A percentile compares a stretch with the other conserved stretches of the same genome.
phyloP scores from a whole-genome alignment of 805 yeast species.

The Monosporozyma yasuniensis region DNA sequence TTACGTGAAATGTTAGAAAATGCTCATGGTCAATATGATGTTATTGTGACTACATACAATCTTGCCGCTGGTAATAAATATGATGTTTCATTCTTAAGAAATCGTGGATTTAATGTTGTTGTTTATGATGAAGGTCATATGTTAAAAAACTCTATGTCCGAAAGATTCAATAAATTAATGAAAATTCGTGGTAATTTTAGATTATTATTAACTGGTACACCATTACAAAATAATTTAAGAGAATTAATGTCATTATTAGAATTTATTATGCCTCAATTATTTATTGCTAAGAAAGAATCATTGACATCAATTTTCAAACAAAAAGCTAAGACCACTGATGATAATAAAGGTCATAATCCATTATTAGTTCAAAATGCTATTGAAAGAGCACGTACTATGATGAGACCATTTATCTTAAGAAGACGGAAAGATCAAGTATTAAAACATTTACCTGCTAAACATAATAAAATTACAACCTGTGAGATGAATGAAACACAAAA shows the following conservation, averaged over 20 bases:
- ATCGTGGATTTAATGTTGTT: conserved; percentile 71
- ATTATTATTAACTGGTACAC: conserved; percentile 88
- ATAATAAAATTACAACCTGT: conserved; percentile 56
- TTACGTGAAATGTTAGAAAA: conserved; percentile 59
- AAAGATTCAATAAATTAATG: conserved; percentile 83
- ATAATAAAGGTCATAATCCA: conserved; percentile 55
- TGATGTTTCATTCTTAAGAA: conserved; percentile 71
- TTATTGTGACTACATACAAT: conserved; percentile 87
- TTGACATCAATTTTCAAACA: conserved; percentile 78
- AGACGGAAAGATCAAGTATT: conserved; percentile 88
- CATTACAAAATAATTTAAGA: conserved; percentile 83
- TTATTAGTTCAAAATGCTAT: conserved; percentile 86
- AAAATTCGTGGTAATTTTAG: conserved; percentile 75
- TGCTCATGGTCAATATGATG: conserved; percentile 57
- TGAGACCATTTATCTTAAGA: conserved; percentile 94
- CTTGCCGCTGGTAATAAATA: conserved; percentile 79
- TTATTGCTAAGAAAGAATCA: conserved; percentile 74
- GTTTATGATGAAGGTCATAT: conserved; percentile 98
- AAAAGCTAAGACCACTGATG: conserved; percentile 60
- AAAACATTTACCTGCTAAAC: conserved; percentile 76
- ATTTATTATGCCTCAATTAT: conserved; percentile 78
- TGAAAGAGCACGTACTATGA: conserved; percentile 89
- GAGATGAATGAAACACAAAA: conserved; percentile 47
- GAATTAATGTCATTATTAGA: conserved; percentile 86
- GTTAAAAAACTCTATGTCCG: conserved; percentile 82